Base-by-base conservation (phyloP, 192 early-diverging fungal species). In the Backusella westeae region DNA sequence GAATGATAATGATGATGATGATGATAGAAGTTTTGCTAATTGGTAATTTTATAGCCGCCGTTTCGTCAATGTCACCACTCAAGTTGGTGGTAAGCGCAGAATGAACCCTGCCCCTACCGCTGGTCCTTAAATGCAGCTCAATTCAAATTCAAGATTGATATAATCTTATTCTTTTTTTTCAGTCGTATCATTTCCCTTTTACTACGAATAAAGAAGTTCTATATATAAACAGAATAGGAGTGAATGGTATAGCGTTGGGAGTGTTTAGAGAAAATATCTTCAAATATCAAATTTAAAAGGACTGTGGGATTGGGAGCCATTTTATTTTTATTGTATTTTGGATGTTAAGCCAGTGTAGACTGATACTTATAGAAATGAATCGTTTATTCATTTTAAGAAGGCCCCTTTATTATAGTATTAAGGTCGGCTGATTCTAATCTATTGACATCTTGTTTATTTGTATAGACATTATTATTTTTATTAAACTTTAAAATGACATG, bases 21-120 rank as follows among this genome's bases (percentile, higher is more conserved):
- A 74, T 59, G 32, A 41, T 6, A 12, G 26, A 1, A 15, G 15
- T 38, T 46, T 49, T 32, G 19, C 19, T 72, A 29, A 49, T 32
- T 17, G 36, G 7, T 9, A 8, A 5, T 35, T 65, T 38, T 38
- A 34, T 44, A 83, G 73, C 90, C 94, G 98, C 82, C 95, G 98
- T 80, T 98, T 97, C 86, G 95, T 98, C 77, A 97, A 98, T 91
- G 93, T 95, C 77, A 93, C 93, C 83, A 90, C 88, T 78, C 80
- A 86, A 65, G 88, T 94, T 83, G 93, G 93, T 85, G 94, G 92
- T 85, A 99, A 98, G 94, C 92, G 95, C 83, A 92, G 89, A 80
- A 85, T 87, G 85, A 86, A 86, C 80, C 85, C 85, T 75, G 84
- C 85, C 67, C 85, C 85, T 49, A 86, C 85, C 41, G 72, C 79